These are phyloP conservation scores for Pseudogymnoascus sp. DNA, from an alignment of 2,329 filamentous ascomycete genomes.

Conservation along the genomic window DNA sequence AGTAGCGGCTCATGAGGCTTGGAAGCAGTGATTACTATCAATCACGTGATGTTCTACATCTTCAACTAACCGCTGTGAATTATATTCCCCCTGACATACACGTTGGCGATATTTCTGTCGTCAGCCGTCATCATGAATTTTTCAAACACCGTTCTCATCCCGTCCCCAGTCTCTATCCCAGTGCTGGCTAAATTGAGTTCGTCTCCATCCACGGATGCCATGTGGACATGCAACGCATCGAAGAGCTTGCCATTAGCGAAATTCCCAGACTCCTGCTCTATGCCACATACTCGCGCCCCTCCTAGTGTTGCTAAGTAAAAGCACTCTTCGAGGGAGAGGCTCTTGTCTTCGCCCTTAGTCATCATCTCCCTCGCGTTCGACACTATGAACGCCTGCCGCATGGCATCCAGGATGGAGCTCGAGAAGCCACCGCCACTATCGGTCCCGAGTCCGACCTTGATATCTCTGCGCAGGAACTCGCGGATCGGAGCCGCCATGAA, in stretches of 20 bases:
- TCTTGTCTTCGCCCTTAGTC: constrained; percentile 28
- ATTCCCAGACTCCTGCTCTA: constrained; percentile 60
- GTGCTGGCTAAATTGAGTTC: constrained; percentile 10
- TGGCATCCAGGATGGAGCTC: constrained; percentile 48
- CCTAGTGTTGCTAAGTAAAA: constrained; percentile 43
- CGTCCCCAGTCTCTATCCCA: constrained; percentile 11
- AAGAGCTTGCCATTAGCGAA: constrained; percentile 81
- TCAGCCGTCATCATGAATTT: constrained; percentile 93
- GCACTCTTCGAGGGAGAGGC: constrained; percentile 23
- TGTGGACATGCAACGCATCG: constrained; percentile 77
- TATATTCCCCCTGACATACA: constrained; percentile 69
- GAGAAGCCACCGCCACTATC: constrained; percentile 57
- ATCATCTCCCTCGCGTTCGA: constrained; percentile 39
- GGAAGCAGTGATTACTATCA: not conserved
- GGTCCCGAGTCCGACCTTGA: constrained; percentile 60
- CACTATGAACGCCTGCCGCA: constrained; percentile 45
- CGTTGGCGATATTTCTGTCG: constrained; percentile 74
- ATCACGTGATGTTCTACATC: not conserved
- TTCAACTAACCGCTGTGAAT: not conserved
- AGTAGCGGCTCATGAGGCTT: not conserved
- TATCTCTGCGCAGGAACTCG: constrained; percentile 45
- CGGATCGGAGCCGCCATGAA: constrained; percentile 54
- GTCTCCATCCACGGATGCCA: constrained; percentile 47
- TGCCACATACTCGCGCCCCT: constrained; percentile 39
- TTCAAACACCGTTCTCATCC: constrained; percentile 39